Conservation (phyloP, 768 basidiomycete species). For the Phylloporus rhodoxanthus region DNA sequence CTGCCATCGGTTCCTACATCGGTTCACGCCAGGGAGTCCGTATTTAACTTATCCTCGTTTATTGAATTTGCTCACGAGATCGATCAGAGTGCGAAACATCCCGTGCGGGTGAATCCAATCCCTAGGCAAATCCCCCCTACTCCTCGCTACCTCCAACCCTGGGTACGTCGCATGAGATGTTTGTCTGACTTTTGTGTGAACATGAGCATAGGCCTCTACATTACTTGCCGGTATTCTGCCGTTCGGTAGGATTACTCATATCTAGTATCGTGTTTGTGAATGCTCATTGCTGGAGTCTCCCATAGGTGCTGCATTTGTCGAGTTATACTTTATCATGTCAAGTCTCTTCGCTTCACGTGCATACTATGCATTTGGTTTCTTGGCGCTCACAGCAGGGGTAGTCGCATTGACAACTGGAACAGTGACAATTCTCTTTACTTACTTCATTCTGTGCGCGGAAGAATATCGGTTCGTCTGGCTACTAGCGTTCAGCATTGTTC, state of each 20-base stretch:
- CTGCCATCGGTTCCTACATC: conserved; percentile 77
- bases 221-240: conserved; percentile 88
- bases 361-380: conserved; percentile 95
- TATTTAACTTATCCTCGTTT: not conserved
- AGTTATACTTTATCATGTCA: conserved; percentile 87
- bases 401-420: conserved; percentile 87
- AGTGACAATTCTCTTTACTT: conserved; percentile 81
- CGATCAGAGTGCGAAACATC: conserved; percentile 63
- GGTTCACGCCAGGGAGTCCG: conserved; percentile 84
- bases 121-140: conserved; percentile 92
- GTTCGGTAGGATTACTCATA: conserved; percentile 53
- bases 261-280: conserved; percentile 2
- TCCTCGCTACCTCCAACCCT: conserved; percentile 78
- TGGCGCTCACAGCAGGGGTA: conserved; percentile 79
- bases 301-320: conserved; percentile 88
- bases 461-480: conserved; percentile 67
- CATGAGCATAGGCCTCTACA: conserved; percentile 48
- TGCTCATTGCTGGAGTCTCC: not conserved
- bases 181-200: conserved; percentile 4
- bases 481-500: not conserved
- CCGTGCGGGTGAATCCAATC: conserved; percentile 86
- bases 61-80: conserved; percentile 6
- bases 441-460: conserved; percentile 90
- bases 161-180: conserved; percentile 43
- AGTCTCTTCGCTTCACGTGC: conserved; percentile 87